Conservation (phyloP, 108 stramenopile species). For the Nannochloropsis oceanica region DNA sequence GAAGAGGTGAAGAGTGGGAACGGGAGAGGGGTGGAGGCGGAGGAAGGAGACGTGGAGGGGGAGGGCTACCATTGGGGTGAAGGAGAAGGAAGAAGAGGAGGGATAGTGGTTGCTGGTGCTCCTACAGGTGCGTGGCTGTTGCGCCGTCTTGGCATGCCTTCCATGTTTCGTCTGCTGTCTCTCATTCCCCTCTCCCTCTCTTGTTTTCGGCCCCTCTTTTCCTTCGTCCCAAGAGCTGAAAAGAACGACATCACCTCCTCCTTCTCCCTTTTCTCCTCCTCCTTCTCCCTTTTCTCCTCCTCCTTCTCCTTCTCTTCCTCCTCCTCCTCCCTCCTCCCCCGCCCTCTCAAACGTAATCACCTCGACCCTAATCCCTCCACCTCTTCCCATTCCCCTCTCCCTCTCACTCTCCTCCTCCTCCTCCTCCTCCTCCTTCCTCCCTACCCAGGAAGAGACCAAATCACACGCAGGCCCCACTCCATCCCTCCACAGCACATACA, state of each 20-base stretch:
- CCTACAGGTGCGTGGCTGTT: too few species aligned
- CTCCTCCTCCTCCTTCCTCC: neutral
- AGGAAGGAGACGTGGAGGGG: neutral
- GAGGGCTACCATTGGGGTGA: too few species aligned
- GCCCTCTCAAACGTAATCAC: neutral
- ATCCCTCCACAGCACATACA: neutral
- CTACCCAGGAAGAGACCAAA: neutral
- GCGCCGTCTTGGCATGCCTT: too few species aligned
- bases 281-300: neutral
- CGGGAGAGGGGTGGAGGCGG: neutral
- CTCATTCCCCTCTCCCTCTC: too few species aligned
- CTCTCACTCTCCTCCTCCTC: neutral
- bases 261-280: neutral
- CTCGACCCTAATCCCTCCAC: neutral
- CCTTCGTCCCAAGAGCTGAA: too few species aligned
- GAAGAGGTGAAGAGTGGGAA: neutral
- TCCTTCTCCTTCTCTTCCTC: neutral
- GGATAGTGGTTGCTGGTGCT: too few species aligned
- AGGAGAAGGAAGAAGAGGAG: too few species aligned
- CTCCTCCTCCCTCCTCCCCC: neutral
- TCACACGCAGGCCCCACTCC: neutral
- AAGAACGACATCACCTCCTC: neutral
- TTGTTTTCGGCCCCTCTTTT: too few species aligned
- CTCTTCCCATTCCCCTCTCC: neutral
- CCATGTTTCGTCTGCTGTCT: too few species aligned